Evolutionary conservation across 257 asterid genomes (phyloP).

Genomic region (Paulownia fortunei): DNA sequence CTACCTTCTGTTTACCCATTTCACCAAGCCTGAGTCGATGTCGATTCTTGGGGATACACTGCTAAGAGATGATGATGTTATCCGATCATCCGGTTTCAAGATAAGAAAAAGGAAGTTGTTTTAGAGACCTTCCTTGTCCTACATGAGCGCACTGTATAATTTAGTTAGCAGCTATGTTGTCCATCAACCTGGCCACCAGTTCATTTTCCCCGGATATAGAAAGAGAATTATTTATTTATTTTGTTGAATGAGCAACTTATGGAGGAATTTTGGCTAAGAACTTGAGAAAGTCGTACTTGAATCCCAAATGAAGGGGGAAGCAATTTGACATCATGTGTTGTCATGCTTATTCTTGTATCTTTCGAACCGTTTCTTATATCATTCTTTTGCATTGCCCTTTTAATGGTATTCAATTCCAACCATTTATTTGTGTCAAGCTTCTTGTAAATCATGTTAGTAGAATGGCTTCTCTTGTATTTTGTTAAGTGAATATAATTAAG

Average conservation of each 20-base stretch:
- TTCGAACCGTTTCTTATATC: background rate
- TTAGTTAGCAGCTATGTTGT: background rate
- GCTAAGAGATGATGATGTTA: constrained; percentile 69
- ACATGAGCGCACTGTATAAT: background rate
- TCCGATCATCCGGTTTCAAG: constrained; percentile 84
- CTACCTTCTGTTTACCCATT: constrained; percentile 87
- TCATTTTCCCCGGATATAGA: background rate
- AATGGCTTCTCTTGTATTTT: background rate
- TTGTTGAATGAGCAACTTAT: constrained; percentile 21
- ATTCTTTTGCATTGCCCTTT: background rate
- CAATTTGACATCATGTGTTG: background rate
- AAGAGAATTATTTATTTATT: background rate
- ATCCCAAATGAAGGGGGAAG: background rate
- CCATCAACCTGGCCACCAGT: background rate
- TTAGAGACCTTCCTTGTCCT: constrained; percentile 13
- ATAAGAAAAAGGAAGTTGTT: constrained; percentile 73
- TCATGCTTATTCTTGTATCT: background rate
- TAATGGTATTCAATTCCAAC: constrained; percentile 1
- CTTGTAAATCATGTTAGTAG: background rate
- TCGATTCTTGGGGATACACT: constrained; percentile 54
- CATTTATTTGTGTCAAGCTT: constrained; percentile 10
- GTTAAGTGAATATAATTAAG: background rate
- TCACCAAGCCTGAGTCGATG: constrained; percentile 87
- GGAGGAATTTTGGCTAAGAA: background rate
- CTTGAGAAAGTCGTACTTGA: background rate